A percentile compares a stretch with the other conserved stretches of the same genome.
phyloP scores from a whole-genome alignment of 2,329 filamentous ascomycete genomes.

The Herpotrichia juniperi region DNA sequence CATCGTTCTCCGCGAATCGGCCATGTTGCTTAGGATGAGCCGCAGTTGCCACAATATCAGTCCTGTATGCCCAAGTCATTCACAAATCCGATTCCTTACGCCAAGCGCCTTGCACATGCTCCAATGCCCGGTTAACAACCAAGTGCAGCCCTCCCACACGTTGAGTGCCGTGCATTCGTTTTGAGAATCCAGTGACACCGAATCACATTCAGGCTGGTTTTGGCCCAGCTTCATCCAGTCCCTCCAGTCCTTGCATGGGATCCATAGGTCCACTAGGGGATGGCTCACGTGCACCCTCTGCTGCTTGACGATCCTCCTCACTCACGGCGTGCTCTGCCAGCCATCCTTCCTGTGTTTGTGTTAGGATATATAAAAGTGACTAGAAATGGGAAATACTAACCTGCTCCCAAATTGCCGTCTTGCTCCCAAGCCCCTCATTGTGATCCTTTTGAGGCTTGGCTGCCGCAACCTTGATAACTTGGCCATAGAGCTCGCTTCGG shows the following conservation, averaged over 20 bases:
- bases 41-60: neutral
- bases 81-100: slow-evolving; percentile 3
- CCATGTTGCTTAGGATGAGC: neutral
- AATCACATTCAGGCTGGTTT: slow-evolving; percentile 66
- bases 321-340: slow-evolving; percentile 84
- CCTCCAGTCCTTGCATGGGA: slow-evolving; percentile 95
- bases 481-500: slow-evolving; percentile 91
- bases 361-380: slow-evolving; percentile 18
- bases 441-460: slow-evolving; percentile 91
- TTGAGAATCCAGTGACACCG: neutral
- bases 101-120: slow-evolving; percentile 20
- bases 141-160: neutral
- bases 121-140: neutral
- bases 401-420: slow-evolving; percentile 96
- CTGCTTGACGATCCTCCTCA: slow-evolving; percentile 74
- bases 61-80: neutral
- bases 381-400: slow-evolving; percentile 58
- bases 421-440: slow-evolving; percentile 87
- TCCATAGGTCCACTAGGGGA: slow-evolving; percentile 69
- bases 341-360: slow-evolving; percentile 77
- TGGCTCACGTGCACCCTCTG: slow-evolving; percentile 59
- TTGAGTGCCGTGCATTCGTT: neutral
- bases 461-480: slow-evolving; percentile 87
- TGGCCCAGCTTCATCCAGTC: slow-evolving; percentile 91
- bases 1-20: neutral